Evolutionary conservation across 2,329 filamentous ascomycete species (phyloP).

Genomic region (Botrytis byssoidea): DNA sequence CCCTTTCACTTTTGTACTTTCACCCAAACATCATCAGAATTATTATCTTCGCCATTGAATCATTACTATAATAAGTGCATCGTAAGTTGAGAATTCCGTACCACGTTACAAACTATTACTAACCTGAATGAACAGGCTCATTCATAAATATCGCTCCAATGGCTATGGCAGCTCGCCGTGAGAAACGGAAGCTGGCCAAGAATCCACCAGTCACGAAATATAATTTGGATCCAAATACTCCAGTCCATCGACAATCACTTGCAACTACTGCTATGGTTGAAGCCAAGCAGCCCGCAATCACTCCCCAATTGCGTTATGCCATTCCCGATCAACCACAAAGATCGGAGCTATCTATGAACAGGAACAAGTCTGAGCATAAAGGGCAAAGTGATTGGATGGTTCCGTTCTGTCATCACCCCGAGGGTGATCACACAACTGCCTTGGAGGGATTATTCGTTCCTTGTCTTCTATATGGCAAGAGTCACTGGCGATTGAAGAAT

Average conservation of each 20-base stretch:
- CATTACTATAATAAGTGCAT: constrained; percentile 25
- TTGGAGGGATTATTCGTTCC: constrained; percentile 35
- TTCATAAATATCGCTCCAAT: constrained; percentile 3
- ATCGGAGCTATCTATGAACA: constrained; percentile 5
- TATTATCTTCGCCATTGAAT: constrained; percentile 24
- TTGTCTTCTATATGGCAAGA: constrained; percentile 46
- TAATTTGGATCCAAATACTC: constrained; percentile 15
- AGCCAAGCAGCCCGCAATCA: not conserved
- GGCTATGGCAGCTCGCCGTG: not conserved
- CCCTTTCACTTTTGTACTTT: not conserved
- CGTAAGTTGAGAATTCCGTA: constrained; percentile 15
- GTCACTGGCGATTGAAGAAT: constrained; percentile 44
- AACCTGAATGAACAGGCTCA: constrained; percentile 1
- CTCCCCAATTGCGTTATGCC: constrained; percentile 6
- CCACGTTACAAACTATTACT: not conserved
- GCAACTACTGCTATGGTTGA: not conserved
- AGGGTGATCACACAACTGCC: constrained; percentile 40
- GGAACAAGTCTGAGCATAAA: constrained; percentile 15
- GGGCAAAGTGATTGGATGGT: constrained; percentile 38
- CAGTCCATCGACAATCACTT: constrained; percentile 18
- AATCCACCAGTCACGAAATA: constrained; percentile 9
- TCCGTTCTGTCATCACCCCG: constrained; percentile 41
- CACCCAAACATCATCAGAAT: constrained; percentile 17
- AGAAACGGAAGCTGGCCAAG: constrained; percentile 11
- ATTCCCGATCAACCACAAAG: constrained; percentile 13